Evolutionary conservation across 331 rosid species (phyloP), one percentile per base, ranked within the genome.

Genomic region (Arachis monticola): DNA sequence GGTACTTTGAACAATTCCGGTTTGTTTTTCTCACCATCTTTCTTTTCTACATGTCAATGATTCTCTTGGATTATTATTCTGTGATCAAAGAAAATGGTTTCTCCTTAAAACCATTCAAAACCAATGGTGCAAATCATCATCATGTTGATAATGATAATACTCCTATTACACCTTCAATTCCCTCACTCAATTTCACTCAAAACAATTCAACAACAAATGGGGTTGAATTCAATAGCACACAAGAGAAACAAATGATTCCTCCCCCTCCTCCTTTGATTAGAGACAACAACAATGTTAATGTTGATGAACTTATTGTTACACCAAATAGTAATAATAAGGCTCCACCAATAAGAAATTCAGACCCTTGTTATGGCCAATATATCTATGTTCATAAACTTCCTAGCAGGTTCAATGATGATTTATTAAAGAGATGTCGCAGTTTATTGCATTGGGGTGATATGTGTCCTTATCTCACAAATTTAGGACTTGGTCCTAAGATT

Each of bases 361-460:
- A 87, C 82, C 58, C 73, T 2, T 89, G 95, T 64, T 73, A n/a
- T 0, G 86, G 95, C 0, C 57, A 62, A 78, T 85, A 89, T 45
- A 64, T 87, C 47, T 87, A 82, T 72, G 76, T 77, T 60, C 40
- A 89, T 64, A 76, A 85, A 74, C 86, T 87, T 82, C 86, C 90
- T 5, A 73, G 60, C 7, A 79, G 77, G 64, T 89, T 87, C 85
- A 89, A 85, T 53, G 55, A 41, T 14, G 90, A 85, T 59, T 70
- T 87, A 53, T 27, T 89, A 31, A 82, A 80, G 73, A 60, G 50
- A 5, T 89, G 95, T 60, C 74, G 67, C 65, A 45, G 73, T 45
- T 86, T 87, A n/a, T 1, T 3, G 2, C 75, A 17, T 48, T 89
- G 86, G 90, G 8, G 0, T 6, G 75, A 89, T 41, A 78, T 89